Conservation (phyloP, 805 yeast species). For the Blastobotrys muscicola region DNA sequence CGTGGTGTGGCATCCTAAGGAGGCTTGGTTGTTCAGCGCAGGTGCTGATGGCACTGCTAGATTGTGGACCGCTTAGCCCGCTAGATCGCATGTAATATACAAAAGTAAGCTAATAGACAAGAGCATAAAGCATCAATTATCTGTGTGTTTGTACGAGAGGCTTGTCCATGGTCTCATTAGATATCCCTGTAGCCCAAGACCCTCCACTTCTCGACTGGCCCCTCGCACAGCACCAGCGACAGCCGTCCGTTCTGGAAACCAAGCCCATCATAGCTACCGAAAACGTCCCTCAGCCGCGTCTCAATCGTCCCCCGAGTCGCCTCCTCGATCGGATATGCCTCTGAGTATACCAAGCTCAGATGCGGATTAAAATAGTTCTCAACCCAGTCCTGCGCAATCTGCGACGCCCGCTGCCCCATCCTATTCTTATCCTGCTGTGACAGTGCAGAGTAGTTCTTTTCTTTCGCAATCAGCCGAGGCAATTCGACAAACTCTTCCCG, state of each 20-base stretch:
- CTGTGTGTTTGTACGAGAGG: background rate
- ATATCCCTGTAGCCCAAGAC: slow-evolving; percentile 40
- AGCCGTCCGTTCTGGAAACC: slow-evolving; percentile 66
- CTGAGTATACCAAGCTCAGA: slow-evolving; percentile 59
- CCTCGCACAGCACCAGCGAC: slow-evolving; percentile 59
- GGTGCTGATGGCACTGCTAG: slow-evolving; percentile 97
- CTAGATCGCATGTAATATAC: background rate
- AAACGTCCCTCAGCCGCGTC: slow-evolving; percentile 55
- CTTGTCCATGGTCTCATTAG: slow-evolving; percentile 1
- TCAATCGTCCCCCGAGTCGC: slow-evolving; percentile 56
- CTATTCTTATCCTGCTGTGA: slow-evolving; percentile 18
- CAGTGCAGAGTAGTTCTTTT: slow-evolving; percentile 21
- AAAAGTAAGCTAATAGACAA: background rate
- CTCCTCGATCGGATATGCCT: slow-evolving; percentile 53
- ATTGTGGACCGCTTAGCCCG: slow-evolving; percentile 75
- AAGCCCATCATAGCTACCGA: slow-evolving; percentile 36
- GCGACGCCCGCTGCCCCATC: slow-evolving; percentile 28
- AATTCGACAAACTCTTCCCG: slow-evolving; percentile 27
- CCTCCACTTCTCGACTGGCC: slow-evolving; percentile 62
- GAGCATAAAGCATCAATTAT: background rate
- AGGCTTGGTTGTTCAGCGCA: slow-evolving; percentile 95
- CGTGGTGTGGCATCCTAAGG: slow-evolving; percentile 92
- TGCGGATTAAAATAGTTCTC: slow-evolving; percentile 57
- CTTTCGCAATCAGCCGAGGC: slow-evolving; percentile 16
- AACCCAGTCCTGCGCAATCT: slow-evolving; percentile 50